Conservation (phyloP, 2,329 filamentous ascomycete species). For the Didymella glomerata region DNA sequence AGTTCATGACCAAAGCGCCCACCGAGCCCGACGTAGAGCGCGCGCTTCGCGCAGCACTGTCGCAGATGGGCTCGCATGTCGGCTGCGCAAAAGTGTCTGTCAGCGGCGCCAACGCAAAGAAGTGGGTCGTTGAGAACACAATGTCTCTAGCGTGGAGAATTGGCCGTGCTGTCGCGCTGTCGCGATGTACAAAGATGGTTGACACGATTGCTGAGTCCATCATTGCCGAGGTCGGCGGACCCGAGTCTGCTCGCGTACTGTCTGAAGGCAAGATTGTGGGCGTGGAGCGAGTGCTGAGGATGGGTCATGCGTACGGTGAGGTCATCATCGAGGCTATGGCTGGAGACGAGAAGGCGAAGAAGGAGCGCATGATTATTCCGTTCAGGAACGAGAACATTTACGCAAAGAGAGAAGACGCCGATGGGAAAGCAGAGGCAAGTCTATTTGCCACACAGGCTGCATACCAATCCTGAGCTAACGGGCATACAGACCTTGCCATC, state of each 20-base stretch:
- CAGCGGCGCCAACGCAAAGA: not conserved
- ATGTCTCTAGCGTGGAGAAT: no score
- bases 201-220: not conserved
- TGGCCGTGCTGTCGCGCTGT: not conserved
- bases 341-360: not conserved
- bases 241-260: not conserved
- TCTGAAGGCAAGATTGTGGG: not conserved
- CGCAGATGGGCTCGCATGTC: slow-evolving; percentile 4
- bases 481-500: slow-evolving; percentile 51
- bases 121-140: no score
- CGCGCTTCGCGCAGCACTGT: not conserved
- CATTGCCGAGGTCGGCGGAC: not conserved
- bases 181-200: not conserved
- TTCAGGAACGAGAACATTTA: not conserved
- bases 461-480: no score
- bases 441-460: no score
- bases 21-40: not conserved
- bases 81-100: slow-evolving; percentile 1
- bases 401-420: not conserved
- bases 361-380: not conserved
- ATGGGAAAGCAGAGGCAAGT: slow-evolving; percentile 1
- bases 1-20: no score
- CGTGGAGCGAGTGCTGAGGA: not conserved
- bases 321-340: not conserved
- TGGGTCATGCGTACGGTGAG: not conserved